These are phyloP conservation scores for Didymella arachidicola DNA, from an alignment of 2,329 filamentous ascomycete species.

Conservation along the genomic window DNA sequence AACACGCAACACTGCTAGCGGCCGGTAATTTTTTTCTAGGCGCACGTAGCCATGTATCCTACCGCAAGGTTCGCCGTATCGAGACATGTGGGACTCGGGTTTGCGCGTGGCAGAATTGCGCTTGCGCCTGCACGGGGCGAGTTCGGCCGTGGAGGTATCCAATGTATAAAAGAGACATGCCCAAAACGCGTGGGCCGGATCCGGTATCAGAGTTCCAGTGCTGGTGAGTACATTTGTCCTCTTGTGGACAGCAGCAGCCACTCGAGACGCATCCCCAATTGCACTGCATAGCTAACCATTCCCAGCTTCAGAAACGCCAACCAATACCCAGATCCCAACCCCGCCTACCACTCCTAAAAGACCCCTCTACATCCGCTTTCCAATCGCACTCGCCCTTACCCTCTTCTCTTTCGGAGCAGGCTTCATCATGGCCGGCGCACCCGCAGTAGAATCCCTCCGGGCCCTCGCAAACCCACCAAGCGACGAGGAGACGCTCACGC, in stretches of 20 bases:
- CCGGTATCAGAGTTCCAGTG: slow-evolving; percentile 28
- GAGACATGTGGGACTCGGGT: slow-evolving; percentile 38
- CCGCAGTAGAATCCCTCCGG: slow-evolving; percentile 59
- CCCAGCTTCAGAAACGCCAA: slow-evolving; percentile 24
- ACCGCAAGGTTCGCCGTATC: slow-evolving; percentile 39
- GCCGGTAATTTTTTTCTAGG: slow-evolving; percentile 25
- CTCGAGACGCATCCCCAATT: neutral
- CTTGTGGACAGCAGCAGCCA: neutral
- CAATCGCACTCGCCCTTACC: slow-evolving; percentile 57
- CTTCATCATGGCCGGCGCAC: slow-evolving; percentile 65
- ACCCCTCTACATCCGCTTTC: slow-evolving; percentile 47
- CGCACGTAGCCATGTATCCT: slow-evolving; percentile 28
- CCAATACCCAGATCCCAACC: slow-evolving; percentile 22
- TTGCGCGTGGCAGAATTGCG: slow-evolving; percentile 16
- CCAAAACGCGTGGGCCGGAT: slow-evolving; percentile 15
- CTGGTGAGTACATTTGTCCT: slow-evolving; percentile 25
- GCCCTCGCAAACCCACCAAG: slow-evolving; percentile 64
- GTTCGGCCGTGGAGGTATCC: slow-evolving; percentile 29
- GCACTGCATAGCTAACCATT: slow-evolving; percentile 9
- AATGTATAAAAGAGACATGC: slow-evolving; percentile 12
- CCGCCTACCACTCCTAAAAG: slow-evolving; percentile 22
- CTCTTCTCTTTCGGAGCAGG: slow-evolving; percentile 61
- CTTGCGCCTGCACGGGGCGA: slow-evolving; percentile 29
- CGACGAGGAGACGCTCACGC: slow-evolving; percentile 75
- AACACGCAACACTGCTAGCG: slow-evolving; percentile 22